These are phyloP conservation scores for Trichoderma oligosporum DNA, from an alignment of 2,329 filamentous ascomycete species.

Conservation along the genomic window DNA sequence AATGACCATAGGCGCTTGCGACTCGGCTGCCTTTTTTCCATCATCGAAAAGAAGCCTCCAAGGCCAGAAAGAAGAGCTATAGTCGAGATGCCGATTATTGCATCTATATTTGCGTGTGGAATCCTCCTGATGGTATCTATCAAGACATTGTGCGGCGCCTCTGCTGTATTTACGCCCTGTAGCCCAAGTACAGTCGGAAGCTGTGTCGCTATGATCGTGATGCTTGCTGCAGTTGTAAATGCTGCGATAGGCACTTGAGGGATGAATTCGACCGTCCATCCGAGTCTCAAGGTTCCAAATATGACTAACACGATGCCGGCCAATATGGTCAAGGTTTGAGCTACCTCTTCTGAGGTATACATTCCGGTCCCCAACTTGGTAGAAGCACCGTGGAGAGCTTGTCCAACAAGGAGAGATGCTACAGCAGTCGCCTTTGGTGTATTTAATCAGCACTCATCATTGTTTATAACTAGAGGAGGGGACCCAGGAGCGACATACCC, in stretches of 20 bases:
- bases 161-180: constrained; percentile 41
- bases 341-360: constrained; percentile 40
- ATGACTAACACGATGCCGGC: constrained; percentile 42
- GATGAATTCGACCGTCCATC: constrained; percentile 51
- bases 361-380: constrained; percentile 32
- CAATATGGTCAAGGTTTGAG: constrained; percentile 44
- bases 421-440: constrained; percentile 53
- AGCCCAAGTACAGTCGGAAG: constrained; percentile 44
- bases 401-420: constrained; percentile 49
- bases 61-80: constrained; percentile 64
- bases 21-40: constrained; percentile 58
- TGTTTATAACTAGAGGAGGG: background rate
- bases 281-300: constrained; percentile 45
- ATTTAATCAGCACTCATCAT: background rate
- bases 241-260: constrained; percentile 48
- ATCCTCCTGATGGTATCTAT: constrained; percentile 42
- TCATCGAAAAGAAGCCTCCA: constrained; percentile 55
- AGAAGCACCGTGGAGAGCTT: constrained; percentile 39
- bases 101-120: constrained; percentile 54
- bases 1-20: constrained; percentile 67
- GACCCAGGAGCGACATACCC: constrained; percentile 37
- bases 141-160: constrained; percentile 44
- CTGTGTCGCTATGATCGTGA: constrained; percentile 49
- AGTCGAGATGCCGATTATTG: constrained; percentile 67
- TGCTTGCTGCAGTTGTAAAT: constrained; percentile 49